These are phyloP conservation scores for Pseudonitzschia delicatissima DNA, from an alignment of 108 stramenopile genomes.

Conservation along the genomic window DNA sequence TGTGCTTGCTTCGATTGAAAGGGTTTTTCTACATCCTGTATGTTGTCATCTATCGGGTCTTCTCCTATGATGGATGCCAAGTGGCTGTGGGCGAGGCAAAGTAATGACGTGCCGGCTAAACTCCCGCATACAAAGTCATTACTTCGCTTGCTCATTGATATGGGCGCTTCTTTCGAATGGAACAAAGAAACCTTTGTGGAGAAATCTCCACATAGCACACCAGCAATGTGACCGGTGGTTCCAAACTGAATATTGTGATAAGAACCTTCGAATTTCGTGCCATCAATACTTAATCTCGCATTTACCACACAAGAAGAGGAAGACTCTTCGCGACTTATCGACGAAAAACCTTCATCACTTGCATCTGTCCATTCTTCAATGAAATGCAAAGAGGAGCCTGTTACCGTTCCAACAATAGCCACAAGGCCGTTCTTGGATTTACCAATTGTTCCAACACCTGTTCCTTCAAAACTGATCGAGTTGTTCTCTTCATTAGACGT, in stretches of 20 bases:
- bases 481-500: conserved; percentile 9
- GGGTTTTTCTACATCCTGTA: not conserved
- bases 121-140: conserved; percentile 1
- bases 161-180: conserved; percentile 23
- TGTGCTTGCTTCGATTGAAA: not conserved
- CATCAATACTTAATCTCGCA: conserved; percentile 64
- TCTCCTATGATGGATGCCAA: conserved; percentile 55
- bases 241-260: conserved; percentile 63
- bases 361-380: conserved; percentile 68
- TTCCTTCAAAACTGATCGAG: conserved; percentile 48
- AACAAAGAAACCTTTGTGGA: conserved; percentile 9
- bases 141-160: conserved; percentile 1
- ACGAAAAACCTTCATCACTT: conserved; percentile 21
- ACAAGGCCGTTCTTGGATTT: conserved; percentile 63
- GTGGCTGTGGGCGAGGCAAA: conserved; percentile 65
- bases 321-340: conserved; percentile 30
- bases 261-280: conserved; percentile 70
- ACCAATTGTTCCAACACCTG: conserved; percentile 54
- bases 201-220: conserved; percentile 27
- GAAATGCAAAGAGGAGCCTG: conserved; percentile 59
- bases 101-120: conserved; percentile 26
- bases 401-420: conserved; percentile 43
- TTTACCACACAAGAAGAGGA: conserved; percentile 58
- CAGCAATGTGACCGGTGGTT: conserved; percentile 57
- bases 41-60: not conserved